Conservation (phyloP, 2,329 filamentous ascomycete genomes). For the Neofusicoccum ribis region DNA sequence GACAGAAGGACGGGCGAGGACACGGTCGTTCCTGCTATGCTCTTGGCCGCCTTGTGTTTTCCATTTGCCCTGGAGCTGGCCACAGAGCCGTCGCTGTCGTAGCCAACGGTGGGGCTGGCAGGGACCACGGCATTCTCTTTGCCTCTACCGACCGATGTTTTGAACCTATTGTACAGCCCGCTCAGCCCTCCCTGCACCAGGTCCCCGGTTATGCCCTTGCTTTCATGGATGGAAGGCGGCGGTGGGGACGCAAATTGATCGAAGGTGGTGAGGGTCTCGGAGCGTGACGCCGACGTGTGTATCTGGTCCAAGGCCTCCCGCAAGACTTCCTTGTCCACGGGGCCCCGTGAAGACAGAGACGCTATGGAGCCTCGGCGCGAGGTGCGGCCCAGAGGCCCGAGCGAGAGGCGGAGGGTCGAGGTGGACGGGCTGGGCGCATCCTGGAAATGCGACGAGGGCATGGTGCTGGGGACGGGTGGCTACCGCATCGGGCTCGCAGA, state of each 20-base stretch:
- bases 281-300: constrained; percentile 83
- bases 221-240: constrained; percentile 60
- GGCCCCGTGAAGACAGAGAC: constrained; percentile 37
- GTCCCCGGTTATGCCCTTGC: constrained; percentile 69
- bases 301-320: constrained; percentile 70
- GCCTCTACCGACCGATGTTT: constrained; percentile 74
- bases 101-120: constrained; percentile 33
- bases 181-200: constrained; percentile 82
- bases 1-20: constrained; percentile 40
- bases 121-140: constrained; percentile 52
- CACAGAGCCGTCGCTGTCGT: constrained; percentile 32
- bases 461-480: constrained; percentile 1
- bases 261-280: constrained; percentile 84
- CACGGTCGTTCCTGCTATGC: constrained; percentile 31
- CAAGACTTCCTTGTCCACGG: constrained; percentile 23
- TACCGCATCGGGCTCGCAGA: constrained; percentile 12
- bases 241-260: constrained; percentile 83
- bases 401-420: constrained; percentile 23
- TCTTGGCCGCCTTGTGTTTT: constrained; percentile 25
- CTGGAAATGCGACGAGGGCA: constrained; percentile 27
- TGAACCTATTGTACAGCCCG: constrained; percentile 82
- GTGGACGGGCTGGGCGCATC: constrained; percentile 28
- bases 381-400: constrained; percentile 29
- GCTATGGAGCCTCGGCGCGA: constrained; percentile 41
- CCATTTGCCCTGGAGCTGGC: constrained; percentile 26